Evolutionary conservation across 805 yeast genomes (phyloP).

Genomic region (Naumovozyma castellii): DNA sequence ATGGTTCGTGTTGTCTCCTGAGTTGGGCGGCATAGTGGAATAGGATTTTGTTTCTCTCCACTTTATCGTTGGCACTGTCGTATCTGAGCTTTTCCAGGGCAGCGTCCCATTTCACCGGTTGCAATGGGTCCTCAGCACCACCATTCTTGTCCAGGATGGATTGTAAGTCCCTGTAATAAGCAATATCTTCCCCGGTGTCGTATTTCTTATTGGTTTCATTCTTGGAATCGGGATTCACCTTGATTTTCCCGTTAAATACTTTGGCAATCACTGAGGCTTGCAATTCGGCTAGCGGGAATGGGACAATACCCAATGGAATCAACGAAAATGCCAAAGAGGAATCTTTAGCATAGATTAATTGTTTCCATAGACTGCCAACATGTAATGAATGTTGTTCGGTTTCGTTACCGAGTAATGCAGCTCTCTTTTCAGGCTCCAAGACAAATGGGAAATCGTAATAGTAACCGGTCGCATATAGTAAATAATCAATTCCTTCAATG

Average conservation of each 20-base stretch:
- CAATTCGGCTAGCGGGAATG: slow-evolving; percentile 51
- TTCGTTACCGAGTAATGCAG: slow-evolving; percentile 8
- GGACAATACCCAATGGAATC: slow-evolving; percentile 50
- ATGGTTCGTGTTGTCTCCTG: slow-evolving; percentile 13
- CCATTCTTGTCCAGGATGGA: slow-evolving; percentile 11
- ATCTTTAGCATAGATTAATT: slow-evolving; percentile 46
- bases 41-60: slow-evolving; percentile 14
- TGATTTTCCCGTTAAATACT: slow-evolving; percentile 46
- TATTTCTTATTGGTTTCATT: slow-evolving; percentile 11
- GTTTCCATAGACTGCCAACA: slow-evolving; percentile 45
- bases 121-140: slow-evolving; percentile 11
- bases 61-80: slow-evolving; percentile 12
- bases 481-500: slow-evolving; percentile 29
- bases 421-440: slow-evolving; percentile 19
- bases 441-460: slow-evolving; percentile 39
- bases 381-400: background rate
- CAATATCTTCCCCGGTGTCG: slow-evolving; percentile 18
- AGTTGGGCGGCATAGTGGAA: slow-evolving; percentile 11
- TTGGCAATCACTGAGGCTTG: slow-evolving; percentile 62
- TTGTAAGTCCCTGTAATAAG: slow-evolving; percentile 20
- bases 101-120: slow-evolving; percentile 22
- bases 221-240: slow-evolving; percentile 34
- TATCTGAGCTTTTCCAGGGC: slow-evolving; percentile 10
- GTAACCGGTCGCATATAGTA: slow-evolving; percentile 45
- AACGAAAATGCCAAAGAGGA: slow-evolving; percentile 60